A percentile compares a stretch with the other conserved stretches of the same genome.
These are phyloP conservation scores for Pseudoscleropodium purum DNA, from an alignment of 225 moss, liverwort and hornwort species.

Conservation along the genomic window DNA sequence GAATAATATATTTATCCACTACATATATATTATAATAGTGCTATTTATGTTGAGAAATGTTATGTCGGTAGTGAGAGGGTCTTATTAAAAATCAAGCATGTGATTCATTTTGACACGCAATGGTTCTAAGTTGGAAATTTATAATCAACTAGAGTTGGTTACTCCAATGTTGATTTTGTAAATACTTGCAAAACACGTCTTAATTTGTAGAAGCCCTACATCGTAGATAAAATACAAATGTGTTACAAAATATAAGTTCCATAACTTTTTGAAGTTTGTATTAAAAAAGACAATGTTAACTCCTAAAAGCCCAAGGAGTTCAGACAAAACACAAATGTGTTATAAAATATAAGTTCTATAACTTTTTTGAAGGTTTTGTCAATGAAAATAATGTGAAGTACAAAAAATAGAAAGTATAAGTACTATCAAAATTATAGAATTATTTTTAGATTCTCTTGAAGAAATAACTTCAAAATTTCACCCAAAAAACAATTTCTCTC, in stretches of 20 bases:
- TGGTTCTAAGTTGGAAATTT: fast-evolving
- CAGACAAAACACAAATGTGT: too few relatives aligned
- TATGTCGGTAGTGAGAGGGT: background rate
- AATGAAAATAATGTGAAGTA: too few relatives aligned
- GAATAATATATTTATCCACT: background rate
- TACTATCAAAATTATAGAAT: too few relatives aligned
- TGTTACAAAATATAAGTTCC: background rate
- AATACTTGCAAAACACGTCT: background rate
- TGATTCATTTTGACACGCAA: background rate
- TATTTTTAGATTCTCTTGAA: too few relatives aligned
- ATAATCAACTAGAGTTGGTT: background rate
- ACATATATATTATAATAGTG: background rate
- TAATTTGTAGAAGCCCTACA: fast-evolving
- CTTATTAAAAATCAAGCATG: background rate
- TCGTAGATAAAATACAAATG: background rate
- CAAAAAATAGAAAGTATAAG: too few relatives aligned
- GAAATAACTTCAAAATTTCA: too few relatives aligned
- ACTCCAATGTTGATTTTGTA: background rate
- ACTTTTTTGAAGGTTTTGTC: too few relatives aligned
- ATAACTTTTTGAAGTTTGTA: background rate
- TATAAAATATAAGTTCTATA: too few relatives aligned
- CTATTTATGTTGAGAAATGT: background rate
- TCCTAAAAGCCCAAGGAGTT: too few relatives aligned
- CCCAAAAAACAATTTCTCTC: too few relatives aligned
- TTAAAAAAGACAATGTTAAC: background rate